Conservation (phyloP, 148 eudicot species). For the Fallopia convolvulus region DNA sequence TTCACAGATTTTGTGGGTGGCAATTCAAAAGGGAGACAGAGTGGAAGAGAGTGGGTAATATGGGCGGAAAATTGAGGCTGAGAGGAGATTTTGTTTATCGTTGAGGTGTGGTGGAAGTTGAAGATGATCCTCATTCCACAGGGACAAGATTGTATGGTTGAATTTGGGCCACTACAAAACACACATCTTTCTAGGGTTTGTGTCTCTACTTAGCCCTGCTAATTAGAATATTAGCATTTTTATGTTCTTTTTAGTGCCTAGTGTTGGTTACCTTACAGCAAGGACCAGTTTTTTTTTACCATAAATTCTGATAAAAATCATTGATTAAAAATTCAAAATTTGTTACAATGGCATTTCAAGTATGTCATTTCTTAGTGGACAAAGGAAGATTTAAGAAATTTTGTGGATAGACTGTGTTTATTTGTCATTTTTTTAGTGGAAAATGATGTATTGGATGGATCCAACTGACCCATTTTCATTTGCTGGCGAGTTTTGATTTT, state of each 20-base stretch:
- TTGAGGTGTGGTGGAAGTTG: conserved; percentile 7
- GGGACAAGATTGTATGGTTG: neutral
- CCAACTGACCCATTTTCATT: neutral
- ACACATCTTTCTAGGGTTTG: neutral
- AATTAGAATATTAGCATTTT: neutral
- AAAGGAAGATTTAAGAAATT: neutral
- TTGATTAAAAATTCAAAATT: neutral
- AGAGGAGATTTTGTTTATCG: conserved; percentile 10
- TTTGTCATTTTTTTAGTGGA: neutral
- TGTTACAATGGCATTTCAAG: neutral
- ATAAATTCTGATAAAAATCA: neutral
- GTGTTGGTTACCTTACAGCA: neutral
- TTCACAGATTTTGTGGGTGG: neutral
- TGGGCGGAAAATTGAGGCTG: conserved; percentile 3
- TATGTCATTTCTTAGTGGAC: no score
- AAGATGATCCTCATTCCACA: conserved; percentile 9
- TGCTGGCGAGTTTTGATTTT: no score
- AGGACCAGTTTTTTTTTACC: neutral
- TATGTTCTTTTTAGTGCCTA: neutral
- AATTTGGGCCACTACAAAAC: neutral
- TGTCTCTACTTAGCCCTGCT: neutral
- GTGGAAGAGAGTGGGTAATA: neutral
- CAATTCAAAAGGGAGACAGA: conserved; percentile 7
- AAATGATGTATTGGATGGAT: neutral
- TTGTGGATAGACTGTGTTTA: neutral